Percentiles rank a stretch among this genome's conserved stretches.
Conservation (phyloP, 495 filamentous ascomycete species). For the Neurospora sp. region DNA sequence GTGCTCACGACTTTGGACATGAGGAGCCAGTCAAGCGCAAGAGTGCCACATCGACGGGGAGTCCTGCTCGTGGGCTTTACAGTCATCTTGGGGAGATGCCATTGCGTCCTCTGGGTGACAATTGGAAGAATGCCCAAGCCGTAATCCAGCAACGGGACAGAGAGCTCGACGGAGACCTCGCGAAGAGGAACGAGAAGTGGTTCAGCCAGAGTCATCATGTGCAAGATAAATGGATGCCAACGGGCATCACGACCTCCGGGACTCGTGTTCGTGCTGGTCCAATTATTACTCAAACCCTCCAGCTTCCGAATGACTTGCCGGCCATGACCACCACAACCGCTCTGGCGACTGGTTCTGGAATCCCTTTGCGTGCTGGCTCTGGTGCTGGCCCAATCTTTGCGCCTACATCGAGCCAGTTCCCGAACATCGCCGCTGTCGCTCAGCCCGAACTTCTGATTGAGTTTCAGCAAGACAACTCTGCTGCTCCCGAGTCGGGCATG, state of each 20-base stretch:
- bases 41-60: background rate
- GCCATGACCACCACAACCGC: background rate
- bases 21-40: background rate
- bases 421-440: background rate
- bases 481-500: background rate
- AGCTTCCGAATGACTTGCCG: background rate
- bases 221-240: background rate
- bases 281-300: background rate
- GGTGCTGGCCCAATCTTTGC: background rate
- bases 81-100: background rate
- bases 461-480: background rate
- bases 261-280: background rate
- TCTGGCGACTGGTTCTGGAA: background rate
- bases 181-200: background rate
- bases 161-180: background rate
- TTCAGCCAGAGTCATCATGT: background rate
- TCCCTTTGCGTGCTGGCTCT: background rate
- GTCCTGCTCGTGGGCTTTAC: background rate
- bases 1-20: background rate
- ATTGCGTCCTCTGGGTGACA: background rate
- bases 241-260: background rate
- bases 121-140: background rate
- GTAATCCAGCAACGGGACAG: background rate
- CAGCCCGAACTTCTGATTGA: background rate
- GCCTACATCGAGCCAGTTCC: background rate